Base-by-base conservation (phyloP, 1,284 basidiomycete genomes). In the Marasmius oreades region DNA sequence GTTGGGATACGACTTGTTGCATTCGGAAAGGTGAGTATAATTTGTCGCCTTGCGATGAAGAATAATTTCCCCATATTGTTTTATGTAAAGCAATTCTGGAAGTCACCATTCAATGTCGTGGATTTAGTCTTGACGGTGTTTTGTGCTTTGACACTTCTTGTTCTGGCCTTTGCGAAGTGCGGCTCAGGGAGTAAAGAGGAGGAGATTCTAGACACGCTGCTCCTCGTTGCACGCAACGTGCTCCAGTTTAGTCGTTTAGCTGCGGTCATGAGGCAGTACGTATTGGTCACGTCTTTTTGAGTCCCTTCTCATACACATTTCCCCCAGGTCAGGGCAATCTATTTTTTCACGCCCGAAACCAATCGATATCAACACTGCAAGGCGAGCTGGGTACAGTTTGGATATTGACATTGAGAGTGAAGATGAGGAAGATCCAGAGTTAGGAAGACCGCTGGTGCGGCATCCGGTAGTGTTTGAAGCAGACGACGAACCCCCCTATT, bases 261-360 rank as follows among this genome's bases (percentile, higher is more conserved):
- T 14, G 81, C 90, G 22, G 92, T 97, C 52, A 89, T 96, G 80
- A 79, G 94, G 70, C 90, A 94, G 93, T 95, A 67, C 64, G 88
- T 77, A 6, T 34, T 55, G 23, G 31, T 47, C 23, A 48, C 28
- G 61, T 39, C 26, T 28, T 53, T 34, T 10, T 52, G 22, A 43
- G 34, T 43, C 33, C 28, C 20, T 14, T 18, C 7, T 51, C 16
- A 39, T 39, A 43, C 48, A 36, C n/a, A 22, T 12, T 14, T 42
- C 26, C 23, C 34, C 43, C 64, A 95, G 94, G 73, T 96, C 93
- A 52, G 95, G 95, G 0, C 93, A 95, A 66, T 95, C 93, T 1
- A 92, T 97, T 64, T 93, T 97, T 71, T 87, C 92, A 22, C 85
- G 88, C 50, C 93, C 95, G 6, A 93, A 90, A 65, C 92, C 93